phyloP scores from a whole-genome alignment of 177 flowering plant genomes.

The Vitis hybrid region DNA sequence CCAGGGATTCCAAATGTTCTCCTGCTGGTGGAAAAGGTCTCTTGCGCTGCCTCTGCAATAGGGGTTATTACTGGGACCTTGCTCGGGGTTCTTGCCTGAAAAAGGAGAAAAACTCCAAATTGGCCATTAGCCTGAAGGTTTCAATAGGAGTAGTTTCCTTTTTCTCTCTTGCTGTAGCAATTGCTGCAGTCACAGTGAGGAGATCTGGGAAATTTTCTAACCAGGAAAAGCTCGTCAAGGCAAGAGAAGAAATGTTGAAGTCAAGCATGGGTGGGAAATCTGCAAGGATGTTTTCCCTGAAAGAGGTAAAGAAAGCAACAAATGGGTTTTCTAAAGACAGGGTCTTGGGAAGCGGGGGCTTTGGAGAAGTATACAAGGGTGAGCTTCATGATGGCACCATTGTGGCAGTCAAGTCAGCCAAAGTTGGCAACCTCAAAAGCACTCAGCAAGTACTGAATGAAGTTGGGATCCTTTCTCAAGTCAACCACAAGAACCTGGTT shows the following conservation, averaged over 20 bases:
- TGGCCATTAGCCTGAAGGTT: constrained; percentile 28
- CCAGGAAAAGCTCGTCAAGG: constrained; percentile 37
- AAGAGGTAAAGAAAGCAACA: constrained; percentile 64
- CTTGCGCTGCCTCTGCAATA: constrained; percentile 43
- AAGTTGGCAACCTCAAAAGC: constrained; percentile 63
- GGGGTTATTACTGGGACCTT: constrained; percentile 41
- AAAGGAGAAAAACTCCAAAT: constrained; percentile 15
- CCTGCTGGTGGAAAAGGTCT: constrained; percentile 18
- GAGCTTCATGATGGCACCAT: constrained; percentile 56
- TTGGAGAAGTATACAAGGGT: constrained; percentile 74
- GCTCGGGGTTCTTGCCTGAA: constrained; percentile 35
- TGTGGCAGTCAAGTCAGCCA: constrained; percentile 68
- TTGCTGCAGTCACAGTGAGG: constrained; percentile 19
- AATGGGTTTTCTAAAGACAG: constrained; percentile 44
- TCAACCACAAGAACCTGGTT: constrained; percentile 66
- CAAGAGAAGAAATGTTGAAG: constrained; percentile 49
- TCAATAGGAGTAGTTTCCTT: constrained; percentile 26
- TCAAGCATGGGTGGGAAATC: constrained; percentile 45
- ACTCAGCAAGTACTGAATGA: constrained; percentile 72
- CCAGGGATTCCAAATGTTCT: constrained; percentile 38
- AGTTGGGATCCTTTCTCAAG: constrained; percentile 70
- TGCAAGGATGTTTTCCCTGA: constrained; percentile 46
- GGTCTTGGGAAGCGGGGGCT: constrained; percentile 60
- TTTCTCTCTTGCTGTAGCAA: constrained; percentile 20
- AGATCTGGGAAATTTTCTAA: constrained; percentile 19